Percentiles rank a stretch among this genome's conserved stretches.
phyloP scores from a whole-genome alignment of 2,329 filamentous ascomycete genomes.

The Colletotrichum noveboracense region DNA sequence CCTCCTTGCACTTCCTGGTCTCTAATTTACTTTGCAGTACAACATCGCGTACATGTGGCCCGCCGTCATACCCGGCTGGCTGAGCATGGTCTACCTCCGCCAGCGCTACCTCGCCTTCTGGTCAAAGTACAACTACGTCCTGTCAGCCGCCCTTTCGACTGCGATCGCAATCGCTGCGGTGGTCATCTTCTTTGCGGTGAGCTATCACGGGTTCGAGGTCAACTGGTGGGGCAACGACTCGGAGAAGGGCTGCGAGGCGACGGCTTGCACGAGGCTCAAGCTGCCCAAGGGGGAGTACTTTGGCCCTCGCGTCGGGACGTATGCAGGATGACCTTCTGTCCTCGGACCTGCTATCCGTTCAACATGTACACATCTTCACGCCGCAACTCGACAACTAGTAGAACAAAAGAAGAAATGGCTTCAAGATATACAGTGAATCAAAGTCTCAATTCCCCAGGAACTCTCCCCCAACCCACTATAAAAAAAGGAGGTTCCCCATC shows the following conservation, averaged over 20 bases:
- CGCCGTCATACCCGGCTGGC: slow-evolving; percentile 45
- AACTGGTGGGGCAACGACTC: slow-evolving; percentile 34
- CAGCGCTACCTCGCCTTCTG: slow-evolving; percentile 39
- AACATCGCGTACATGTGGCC: slow-evolving; percentile 51
- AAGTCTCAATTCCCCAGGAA: slow-evolving; percentile 8
- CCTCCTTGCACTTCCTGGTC: background rate
- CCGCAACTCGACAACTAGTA: background rate
- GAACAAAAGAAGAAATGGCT: background rate
- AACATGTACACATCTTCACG: background rate
- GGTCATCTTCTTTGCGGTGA: slow-evolving; percentile 34
- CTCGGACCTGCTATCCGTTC: fast-evolving
- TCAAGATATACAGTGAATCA: slow-evolving; percentile 6
- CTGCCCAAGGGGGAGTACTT: slow-evolving; percentile 8
- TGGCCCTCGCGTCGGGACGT: background rate
- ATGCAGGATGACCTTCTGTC: background rate
- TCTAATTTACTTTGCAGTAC: slow-evolving; percentile 23
- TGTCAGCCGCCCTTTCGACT: slow-evolving; percentile 33
- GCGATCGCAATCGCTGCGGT: slow-evolving; percentile 36
- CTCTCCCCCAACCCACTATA: background rate
- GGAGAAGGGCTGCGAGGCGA: slow-evolving; percentile 8
- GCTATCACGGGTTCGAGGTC: slow-evolving; percentile 26
- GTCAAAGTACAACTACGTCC: slow-evolving; percentile 42
- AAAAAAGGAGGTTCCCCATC: background rate
- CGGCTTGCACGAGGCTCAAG: background rate
- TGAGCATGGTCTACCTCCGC: slow-evolving; percentile 47